Evolutionary conservation across 306 rosid genomes (phyloP), one percentile per base, ranked within the genome.

Genomic region (Oemleria cerasiformis): DNA sequence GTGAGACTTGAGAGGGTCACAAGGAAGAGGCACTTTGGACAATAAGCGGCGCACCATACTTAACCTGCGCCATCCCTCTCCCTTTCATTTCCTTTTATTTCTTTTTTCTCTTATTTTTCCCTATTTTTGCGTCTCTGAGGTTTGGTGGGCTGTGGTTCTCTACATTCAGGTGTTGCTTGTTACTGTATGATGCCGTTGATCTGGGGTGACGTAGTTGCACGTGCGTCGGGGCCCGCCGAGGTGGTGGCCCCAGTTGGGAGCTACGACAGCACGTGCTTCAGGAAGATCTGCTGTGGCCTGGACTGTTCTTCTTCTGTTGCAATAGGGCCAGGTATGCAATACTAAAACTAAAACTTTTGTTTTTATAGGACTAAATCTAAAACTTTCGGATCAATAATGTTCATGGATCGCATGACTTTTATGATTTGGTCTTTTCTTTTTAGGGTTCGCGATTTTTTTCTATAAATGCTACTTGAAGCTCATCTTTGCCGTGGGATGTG

Each of bases 21-120:
- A 61, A 72, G 11, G 43, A 68, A 41, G 23, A 12, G 73, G 73
- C 40, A 77, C 84, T 73, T 83, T 67, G 85, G 86, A 75, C 89
- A 79, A 53, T n/a, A 17, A 11, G 72, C 13, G 54, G 87, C 78
- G 86, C 84, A 82, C 12, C 62, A 25, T 82, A 84, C 72, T 53
- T 74, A 77, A 45, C 83, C 11, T 82, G 80, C 88, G 87, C 84
- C 74, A 2, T 48, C 62, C 16, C 23, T 42, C 45, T 13, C 14
- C 40, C 67, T 55, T 16, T 44, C 63, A 41, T 16, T 50, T 11
- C 7, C 4, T 16, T 2, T 8, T 13, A 17, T 40, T 7, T 20
- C 55, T 20, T 6, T 12, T 19, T 3, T 55, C 5, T 19, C 6
- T 1, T 57, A 2, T 25, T 57, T 57, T 57, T 25, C 13, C 40